Evolutionary conservation across 805 yeast species (phyloP), one percentile per base, ranked within the genome.

Genomic region (Saccharomycopsis amapae): DNA sequence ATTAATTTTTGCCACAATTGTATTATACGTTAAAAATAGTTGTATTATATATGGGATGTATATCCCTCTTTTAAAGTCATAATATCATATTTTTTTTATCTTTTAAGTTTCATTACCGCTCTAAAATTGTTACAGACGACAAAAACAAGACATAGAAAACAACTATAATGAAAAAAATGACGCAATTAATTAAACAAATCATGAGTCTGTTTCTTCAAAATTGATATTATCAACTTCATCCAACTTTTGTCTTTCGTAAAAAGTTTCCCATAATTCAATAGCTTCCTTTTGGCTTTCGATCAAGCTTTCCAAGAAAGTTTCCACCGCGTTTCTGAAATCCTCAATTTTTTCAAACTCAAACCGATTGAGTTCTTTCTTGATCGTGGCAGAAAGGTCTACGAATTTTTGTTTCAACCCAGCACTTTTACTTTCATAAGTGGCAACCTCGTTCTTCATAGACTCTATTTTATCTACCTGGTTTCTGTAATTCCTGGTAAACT

Each of bases 211-310:
- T n/a, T 40, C 46, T 7, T 42, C 43, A 18, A 44, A 33, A 22
- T 18, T 25, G 3, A 45, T 31, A 10, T 39, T 40, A 22, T 48
- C 52, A 13, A 45, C 47, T 24, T 45, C 46, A 26, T 45, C 53
- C 24, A 51, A 28, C 17, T 48, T 42, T 19, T 51, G 48, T 44
- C 49, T 67, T 42, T 81, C 85, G 58, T 87, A 88, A 59, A 90
- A 93, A 0, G 88, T 79, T 61, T 85, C 93, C 86, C 90, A 85
- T n/a, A 81, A 62, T 58, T 85, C 94, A 49, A 85, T 85, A 26
- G 83, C 79, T 61, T 88, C 96, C 65, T 93, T 93, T 63, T 93
- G 98, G 26, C 88, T 73, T 63, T 93, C 98, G 45, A 89, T 84
- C 20, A 93, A 76, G 43, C 93, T 78, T 62, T 93, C 97, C 59